These are phyloP conservation scores for Fusarium circinatum DNA, from an alignment of 2,329 filamentous ascomycete species.

Conservation along the genomic window DNA sequence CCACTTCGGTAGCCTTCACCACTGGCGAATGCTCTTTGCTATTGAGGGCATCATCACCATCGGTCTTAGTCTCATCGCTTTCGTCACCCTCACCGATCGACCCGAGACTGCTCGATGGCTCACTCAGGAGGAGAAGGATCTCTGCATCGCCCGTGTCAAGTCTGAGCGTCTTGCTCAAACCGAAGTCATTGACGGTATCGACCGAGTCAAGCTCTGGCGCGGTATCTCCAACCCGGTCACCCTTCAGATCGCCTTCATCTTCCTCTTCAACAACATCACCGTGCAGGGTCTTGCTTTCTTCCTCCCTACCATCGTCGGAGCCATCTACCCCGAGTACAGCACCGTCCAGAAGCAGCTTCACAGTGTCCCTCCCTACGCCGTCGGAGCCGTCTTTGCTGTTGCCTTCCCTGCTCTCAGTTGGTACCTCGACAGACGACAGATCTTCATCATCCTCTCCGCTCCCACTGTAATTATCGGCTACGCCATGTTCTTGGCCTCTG, in stretches of 20 bases:
- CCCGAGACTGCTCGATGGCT: conserved; percentile 74
- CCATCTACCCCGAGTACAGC: conserved; percentile 68
- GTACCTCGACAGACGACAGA: conserved; percentile 63
- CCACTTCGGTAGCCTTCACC: conserved; percentile 63
- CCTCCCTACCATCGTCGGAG: conserved; percentile 70
- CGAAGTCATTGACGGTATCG: conserved; percentile 70
- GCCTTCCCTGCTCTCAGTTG: conserved; percentile 67
- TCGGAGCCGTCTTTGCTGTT: conserved; percentile 70
- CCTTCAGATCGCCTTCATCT: conserved; percentile 64
- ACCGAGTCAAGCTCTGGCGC: conserved; percentile 64
- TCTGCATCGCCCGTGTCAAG: conserved; percentile 70
- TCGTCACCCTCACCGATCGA: conserved; percentile 72
- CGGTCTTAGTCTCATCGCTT: conserved; percentile 65
- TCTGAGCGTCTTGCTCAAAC: conserved; percentile 67
- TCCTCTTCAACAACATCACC: conserved; percentile 73
- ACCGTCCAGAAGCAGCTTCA: conserved; percentile 71
- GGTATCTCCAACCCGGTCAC: conserved; percentile 70
- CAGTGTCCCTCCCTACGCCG: conserved; percentile 72
- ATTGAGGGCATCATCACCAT: conserved; percentile 73
- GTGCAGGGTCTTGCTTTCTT: conserved; percentile 76
- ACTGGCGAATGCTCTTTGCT: conserved; percentile 77
- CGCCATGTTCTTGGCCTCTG: conserved; percentile 69
- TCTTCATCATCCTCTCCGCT: conserved; percentile 65
- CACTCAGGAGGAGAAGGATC: conserved; percentile 68
- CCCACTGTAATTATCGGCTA: conserved; percentile 71